Evolutionary conservation across 169 alveolate genomes (phyloP).

Genomic region (Plasmodium fragile): DNA sequence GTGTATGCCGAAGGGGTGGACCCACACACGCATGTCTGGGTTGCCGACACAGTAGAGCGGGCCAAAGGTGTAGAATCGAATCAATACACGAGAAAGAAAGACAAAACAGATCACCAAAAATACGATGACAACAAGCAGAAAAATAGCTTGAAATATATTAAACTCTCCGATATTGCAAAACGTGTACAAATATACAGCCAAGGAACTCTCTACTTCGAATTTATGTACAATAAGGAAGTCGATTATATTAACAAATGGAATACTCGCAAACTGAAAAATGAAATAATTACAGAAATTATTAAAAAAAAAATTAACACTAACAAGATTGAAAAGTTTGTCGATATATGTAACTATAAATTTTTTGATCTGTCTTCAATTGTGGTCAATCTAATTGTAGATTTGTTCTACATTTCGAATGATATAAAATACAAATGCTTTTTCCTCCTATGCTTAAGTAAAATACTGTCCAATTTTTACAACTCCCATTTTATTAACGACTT

Average conservation of each 20-base stretch:
- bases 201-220: conserved; percentile 63
- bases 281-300: conserved; percentile 54
- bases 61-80: background rate
- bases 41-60: background rate
- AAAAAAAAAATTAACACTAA: conserved; percentile 18
- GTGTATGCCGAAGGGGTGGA: conserved; percentile 19
- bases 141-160: conserved; percentile 36
- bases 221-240: conserved; percentile 33
- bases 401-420: conserved; percentile 55
- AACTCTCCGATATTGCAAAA: conserved; percentile 37
- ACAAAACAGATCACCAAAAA: background rate
- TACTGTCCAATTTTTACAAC: conserved; percentile 53
- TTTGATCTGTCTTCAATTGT: conserved; percentile 24
- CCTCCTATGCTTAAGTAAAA: conserved; percentile 59
- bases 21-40: background rate
- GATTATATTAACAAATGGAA: conserved; percentile 71
- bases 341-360: conserved; percentile 37
- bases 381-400: conserved; percentile 27
- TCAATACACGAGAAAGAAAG: background rate
- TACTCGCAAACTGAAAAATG: conserved; percentile 60
- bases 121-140: background rate
- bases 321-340: conserved; percentile 30
- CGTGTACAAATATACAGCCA: conserved; percentile 17
- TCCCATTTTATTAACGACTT: conserved; percentile 72
- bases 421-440: conserved; percentile 63